Evolutionary conservation across 2,329 filamentous ascomycete species (phyloP), one percentile per base, ranked within the genome.

Genomic region (Botrytis sinoallii): DNA sequence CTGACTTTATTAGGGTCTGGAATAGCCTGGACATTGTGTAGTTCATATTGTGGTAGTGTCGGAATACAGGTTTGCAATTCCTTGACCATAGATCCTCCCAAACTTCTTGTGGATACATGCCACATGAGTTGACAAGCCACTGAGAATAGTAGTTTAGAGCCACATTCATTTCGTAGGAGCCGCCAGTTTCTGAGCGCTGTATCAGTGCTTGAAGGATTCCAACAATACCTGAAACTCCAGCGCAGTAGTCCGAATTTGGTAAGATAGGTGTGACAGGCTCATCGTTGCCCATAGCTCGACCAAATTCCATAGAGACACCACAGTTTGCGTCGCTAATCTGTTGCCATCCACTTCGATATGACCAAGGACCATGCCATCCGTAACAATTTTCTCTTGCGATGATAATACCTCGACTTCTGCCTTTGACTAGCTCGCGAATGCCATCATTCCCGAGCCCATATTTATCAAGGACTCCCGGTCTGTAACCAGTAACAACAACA

Each of bases 401-500:
- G 22, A 65, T 44, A 20, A 65, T 65, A 18, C 61, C 61, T 20
- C 61, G 61, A 44, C 25, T 40, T 44, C 61, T 65, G n/a, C 12
- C 14, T 65, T 65, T 65, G 40, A 40, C 14, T 29, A 65, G n/a
- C 65, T 79, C 81, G 12, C 84, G 79, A 44, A 86, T 76, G n/a
- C 81, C 81, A 16, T 84, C 77, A 4, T 84, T 79, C 0, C 84
- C 82, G n/a, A 25, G 81, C 0, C 84, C 84, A n/a, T 80, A 82
- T 40, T 81, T 81, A 52, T 81, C 80, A 66, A 89, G 81, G 16
- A 82, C 81, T 10, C 83, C 83, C 14, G 83, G 82, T 14, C 87
- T 82, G 81, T 86, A 89, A 40, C 87, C 87, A 74, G 88, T 85
- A 35, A 89, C 79, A 73, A 88, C 85, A 52, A 88, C 84, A 76